phyloP scores from a whole-genome alignment of 495 filamentous ascomycete genomes.

The Poronia punctata region DNA sequence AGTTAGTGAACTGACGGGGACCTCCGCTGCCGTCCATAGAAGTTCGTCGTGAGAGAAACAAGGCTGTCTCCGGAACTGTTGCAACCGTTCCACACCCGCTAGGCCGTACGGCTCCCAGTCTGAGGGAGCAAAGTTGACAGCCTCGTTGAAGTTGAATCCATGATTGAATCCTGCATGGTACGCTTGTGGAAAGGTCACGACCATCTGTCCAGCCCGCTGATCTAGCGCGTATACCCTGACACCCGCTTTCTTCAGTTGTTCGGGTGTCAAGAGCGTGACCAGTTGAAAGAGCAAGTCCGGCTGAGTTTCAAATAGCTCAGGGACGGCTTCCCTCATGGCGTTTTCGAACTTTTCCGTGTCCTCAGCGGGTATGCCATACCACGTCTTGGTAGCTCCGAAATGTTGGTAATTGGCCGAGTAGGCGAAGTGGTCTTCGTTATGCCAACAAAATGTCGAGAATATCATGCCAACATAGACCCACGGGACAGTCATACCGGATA shows the following conservation, averaged over 20 bases:
- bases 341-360: slow-evolving; percentile 92
- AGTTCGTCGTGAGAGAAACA: slow-evolving; percentile 98
- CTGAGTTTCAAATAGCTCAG: slow-evolving; percentile 94
- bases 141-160: slow-evolving; percentile 98
- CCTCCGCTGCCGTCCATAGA: slow-evolving; percentile 72
- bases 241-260: slow-evolving; percentile 90
- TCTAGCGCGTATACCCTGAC: slow-evolving; percentile 90
- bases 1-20: slow-evolving; percentile 60
- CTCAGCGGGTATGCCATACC: slow-evolving; percentile 94
- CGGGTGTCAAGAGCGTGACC: slow-evolving; percentile 87
- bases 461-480: slow-evolving; percentile 99
- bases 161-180: slow-evolving; percentile 94
- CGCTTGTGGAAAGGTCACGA: slow-evolving; percentile 88
- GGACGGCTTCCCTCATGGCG: slow-evolving; percentile 91
- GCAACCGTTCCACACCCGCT: slow-evolving; percentile 75
- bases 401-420: slow-evolving; percentile 99
- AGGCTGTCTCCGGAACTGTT: slow-evolving; percentile 81
- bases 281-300: slow-evolving; percentile 96
- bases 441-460: slow-evolving; percentile 99
- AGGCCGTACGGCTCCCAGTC: slow-evolving; percentile 97
- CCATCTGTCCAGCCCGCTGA: slow-evolving; percentile 91
- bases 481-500: slow-evolving; percentile 99
- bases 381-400: slow-evolving; percentile 97
- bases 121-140: slow-evolving; percentile 93
- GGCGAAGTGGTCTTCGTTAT: slow-evolving; percentile 96